Evolutionary conservation across 1,284 basidiomycete genomes (phyloP).

Genomic region (Cryptococcus amylolentus): DNA sequence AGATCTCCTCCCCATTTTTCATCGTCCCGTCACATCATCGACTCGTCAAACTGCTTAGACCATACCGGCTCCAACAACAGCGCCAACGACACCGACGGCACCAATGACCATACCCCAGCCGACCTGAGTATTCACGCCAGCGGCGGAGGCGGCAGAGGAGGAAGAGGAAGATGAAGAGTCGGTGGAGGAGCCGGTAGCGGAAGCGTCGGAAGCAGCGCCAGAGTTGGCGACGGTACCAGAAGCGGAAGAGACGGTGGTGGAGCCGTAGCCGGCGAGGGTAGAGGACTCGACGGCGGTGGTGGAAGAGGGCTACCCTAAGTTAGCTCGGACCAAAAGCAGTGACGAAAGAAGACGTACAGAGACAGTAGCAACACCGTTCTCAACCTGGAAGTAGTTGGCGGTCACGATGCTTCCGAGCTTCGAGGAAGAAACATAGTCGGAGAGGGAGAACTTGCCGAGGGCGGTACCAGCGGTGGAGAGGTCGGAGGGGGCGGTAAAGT

Average conservation of each 20-base stretch:
- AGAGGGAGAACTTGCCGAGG: slow-evolving; percentile 58
- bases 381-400: slow-evolving; percentile 69
- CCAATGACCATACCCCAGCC: slow-evolving; percentile 17
- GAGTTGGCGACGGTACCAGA: slow-evolving; percentile 17
- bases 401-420: slow-evolving; percentile 47
- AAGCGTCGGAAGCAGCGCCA: slow-evolving; percentile 27
- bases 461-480: slow-evolving; percentile 57
- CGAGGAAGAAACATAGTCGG: slow-evolving; percentile 36
- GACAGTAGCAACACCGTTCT: slow-evolving; percentile 61
- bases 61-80: slow-evolving; percentile 20
- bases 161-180: slow-evolving; percentile 4
- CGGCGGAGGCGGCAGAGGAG: slow-evolving; percentile 6
- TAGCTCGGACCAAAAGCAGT: background rate
- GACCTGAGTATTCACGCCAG: slow-evolving; percentile 5
- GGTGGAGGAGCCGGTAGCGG: slow-evolving; percentile 7
- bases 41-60: slow-evolving; percentile 7
- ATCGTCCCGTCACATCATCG: background rate
- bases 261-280: slow-evolving; percentile 52
- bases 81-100: slow-evolving; percentile 21
- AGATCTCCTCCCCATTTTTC: no score
- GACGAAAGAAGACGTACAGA: slow-evolving; percentile 41
- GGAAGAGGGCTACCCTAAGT: slow-evolving; percentile 49
- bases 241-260: slow-evolving; percentile 22
- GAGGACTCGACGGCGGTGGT: slow-evolving; percentile 64
- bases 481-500: slow-evolving; percentile 61